Base-by-base conservation (phyloP, 108 stramenopile species). In the Asterionellopsis glacialis region DNA sequence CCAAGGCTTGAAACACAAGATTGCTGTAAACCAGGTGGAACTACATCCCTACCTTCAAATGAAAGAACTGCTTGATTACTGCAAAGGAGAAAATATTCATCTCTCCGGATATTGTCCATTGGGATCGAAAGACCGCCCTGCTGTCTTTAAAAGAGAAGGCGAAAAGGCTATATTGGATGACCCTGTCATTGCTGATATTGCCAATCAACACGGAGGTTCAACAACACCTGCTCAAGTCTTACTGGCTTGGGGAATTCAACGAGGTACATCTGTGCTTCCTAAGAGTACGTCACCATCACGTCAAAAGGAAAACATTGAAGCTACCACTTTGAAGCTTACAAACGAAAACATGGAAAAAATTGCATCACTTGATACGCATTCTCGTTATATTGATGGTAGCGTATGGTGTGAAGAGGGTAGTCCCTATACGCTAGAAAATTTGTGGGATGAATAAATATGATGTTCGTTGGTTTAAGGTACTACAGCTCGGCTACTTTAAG, bases 61-160 rank as follows among this genome's bases (percentile, higher is more conserved):
- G 63, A 68, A 52, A 9, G 77, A 83, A n/a, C 60, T 93, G 5
- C 39, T 87, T 12, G 76, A 83, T 6, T 95, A 86, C 63, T 95
- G 94, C 63, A 39, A 56, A 12, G 56, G 61, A 47, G 69, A 84
- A 50, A 82, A 79, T 3, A 91, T 95, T 61, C 61, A 75, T 23
- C 75, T 90, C 5, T 75, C 81, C 57, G 89, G 89, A 0, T 91
- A 91, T 64, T 72, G 83, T 5, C 73, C 87, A 21, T 57, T 95
- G 41, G 91, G 91, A 12, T 45, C 41, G 54, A 56, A 56, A 7
- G 51, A 63, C 3, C 11, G 51, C 4, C 23, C 22, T 15, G 3
- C 18, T 14, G 7, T 5, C 33, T 16, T 15, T 7, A 49, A 22
- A 11, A 38, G 39, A 40, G 16, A 19, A 16, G 15, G 53, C 18